Percentiles rank a stretch among this genome's conserved stretches.
Conservation (phyloP, 1,284 basidiomycete genomes). For the Sutorius eximius region DNA sequence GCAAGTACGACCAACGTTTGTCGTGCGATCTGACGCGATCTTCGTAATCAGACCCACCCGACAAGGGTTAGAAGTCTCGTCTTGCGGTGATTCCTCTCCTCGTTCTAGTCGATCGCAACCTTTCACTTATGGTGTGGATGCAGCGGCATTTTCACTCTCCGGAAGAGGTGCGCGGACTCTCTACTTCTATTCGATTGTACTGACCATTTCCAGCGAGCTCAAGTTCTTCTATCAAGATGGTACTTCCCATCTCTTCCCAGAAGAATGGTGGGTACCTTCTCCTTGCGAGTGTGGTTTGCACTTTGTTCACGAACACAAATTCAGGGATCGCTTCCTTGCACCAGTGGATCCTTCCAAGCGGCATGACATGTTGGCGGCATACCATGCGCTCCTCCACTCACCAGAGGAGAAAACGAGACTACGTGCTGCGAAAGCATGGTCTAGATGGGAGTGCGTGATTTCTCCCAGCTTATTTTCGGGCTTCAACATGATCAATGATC, state of each 20-base stretch:
- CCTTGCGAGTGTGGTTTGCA: neutral
- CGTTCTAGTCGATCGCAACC: neutral
- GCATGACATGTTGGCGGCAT: conserved; percentile 79
- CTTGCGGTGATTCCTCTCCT: conserved; percentile 56
- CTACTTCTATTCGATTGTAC: neutral
- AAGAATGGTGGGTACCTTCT: conserved; percentile 64
- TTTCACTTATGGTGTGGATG: conserved; percentile 1
- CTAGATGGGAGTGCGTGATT: conserved; percentile 79
- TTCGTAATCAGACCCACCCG: conserved; percentile 63
- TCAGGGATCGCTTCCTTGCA: conserved; percentile 78
- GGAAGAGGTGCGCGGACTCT: conserved; percentile 55
- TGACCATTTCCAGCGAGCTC: conserved; percentile 60
- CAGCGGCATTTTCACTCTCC: conserved; percentile 87
- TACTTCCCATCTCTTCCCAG: conserved; percentile 80
- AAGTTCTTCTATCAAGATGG: conserved; percentile 92
- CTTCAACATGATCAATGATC: conserved; percentile 3
- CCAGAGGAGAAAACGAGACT: conserved; percentile 67
- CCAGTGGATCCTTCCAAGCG: conserved; percentile 82
- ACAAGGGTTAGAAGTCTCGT: conserved; percentile 78
- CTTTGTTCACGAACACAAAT: neutral
- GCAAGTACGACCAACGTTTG: conserved; percentile 35
- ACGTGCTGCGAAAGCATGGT: conserved; percentile 83
- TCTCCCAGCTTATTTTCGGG: neutral
- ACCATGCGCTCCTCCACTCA: conserved; percentile 81
- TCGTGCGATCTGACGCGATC: neutral